These are phyloP conservation scores for Plasmopara muralis DNA, from an alignment of 352 stramenopile species.

Conservation along the genomic window DNA sequence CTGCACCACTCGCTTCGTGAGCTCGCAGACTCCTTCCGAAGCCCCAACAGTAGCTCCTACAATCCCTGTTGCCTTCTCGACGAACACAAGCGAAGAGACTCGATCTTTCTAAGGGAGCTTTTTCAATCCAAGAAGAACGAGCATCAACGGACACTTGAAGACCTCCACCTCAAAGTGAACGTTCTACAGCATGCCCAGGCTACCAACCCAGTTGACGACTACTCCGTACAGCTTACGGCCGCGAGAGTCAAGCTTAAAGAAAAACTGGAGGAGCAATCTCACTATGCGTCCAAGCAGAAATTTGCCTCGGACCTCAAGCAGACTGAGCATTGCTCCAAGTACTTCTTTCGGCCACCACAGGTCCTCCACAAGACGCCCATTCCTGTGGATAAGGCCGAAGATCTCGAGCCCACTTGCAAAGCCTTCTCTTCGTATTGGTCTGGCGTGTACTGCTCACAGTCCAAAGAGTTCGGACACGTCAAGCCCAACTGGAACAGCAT, in stretches of 20 bases:
- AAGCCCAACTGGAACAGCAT: neutral
- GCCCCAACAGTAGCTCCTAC: neutral
- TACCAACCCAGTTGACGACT: neutral
- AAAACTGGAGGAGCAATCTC: neutral
- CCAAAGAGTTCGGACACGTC: neutral
- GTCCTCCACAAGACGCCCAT: neutral
- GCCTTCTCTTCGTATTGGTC: neutral
- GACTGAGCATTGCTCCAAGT: neutral
- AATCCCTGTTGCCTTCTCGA: neutral
- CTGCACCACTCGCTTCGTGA: neutral
- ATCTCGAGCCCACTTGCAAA: too few species aligned
- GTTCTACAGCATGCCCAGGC: neutral
- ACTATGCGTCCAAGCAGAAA: neutral
- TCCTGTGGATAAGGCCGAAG: too few species aligned
- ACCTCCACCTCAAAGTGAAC: neutral
- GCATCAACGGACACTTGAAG: neutral
- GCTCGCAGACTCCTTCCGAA: neutral
- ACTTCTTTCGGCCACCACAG: neutral
- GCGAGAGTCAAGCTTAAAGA: neutral
- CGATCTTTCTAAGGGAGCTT: too few species aligned
- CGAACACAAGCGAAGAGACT: neutral
- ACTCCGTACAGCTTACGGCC: neutral
- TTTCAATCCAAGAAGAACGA: neutral
- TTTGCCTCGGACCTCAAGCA: neutral
- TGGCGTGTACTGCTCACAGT: neutral